A percentile compares a stretch with the other conserved stretches of the same genome.
phyloP scores from a whole-genome alignment of 1,139 yeast species.

The Pichia sorboxylosa region DNA sequence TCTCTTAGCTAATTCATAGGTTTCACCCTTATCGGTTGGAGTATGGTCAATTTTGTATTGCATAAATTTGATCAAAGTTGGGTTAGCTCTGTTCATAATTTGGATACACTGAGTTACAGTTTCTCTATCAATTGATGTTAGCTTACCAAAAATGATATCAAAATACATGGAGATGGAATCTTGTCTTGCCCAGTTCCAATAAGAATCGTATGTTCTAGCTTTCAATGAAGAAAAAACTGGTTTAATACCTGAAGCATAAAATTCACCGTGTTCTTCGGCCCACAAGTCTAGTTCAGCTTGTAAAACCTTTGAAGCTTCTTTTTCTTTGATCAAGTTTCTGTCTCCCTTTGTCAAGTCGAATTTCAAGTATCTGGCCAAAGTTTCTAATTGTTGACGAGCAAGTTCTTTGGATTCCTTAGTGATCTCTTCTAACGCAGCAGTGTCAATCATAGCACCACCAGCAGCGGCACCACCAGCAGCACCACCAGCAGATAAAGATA shows the following conservation, averaged over 20 bases:
- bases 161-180: conserved; percentile 88
- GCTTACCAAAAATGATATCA: conserved; percentile 89
- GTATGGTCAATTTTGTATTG: conserved; percentile 93
- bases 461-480: conserved; percentile 28
- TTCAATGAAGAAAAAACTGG: conserved; percentile 86
- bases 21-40: conserved; percentile 80
- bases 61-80: conserved; percentile 89
- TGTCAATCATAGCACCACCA: conserved; percentile 84
- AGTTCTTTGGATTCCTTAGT: conserved; percentile 81
- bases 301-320: conserved; percentile 70
- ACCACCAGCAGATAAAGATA: conserved; percentile 59
- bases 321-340: conserved; percentile 74
- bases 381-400: conserved; percentile 93
- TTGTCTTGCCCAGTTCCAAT: conserved; percentile 99
- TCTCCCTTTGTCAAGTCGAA: conserved; percentile 87
- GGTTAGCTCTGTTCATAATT: conserved; percentile 95
- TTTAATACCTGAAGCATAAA: conserved; percentile 80
- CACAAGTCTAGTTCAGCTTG: conserved; percentile 89
- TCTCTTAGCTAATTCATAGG: conserved; percentile 76
- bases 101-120: conserved; percentile 93
- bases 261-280: conserved; percentile 92
- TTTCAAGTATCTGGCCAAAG: conserved; percentile 87
- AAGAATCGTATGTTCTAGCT: conserved; percentile 92
- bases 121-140: conserved; percentile 85
- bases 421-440: conserved; percentile 91